Base-by-base conservation (phyloP, 202 grass and related monocot genomes). In the Brachypodium distachyon region DNA sequence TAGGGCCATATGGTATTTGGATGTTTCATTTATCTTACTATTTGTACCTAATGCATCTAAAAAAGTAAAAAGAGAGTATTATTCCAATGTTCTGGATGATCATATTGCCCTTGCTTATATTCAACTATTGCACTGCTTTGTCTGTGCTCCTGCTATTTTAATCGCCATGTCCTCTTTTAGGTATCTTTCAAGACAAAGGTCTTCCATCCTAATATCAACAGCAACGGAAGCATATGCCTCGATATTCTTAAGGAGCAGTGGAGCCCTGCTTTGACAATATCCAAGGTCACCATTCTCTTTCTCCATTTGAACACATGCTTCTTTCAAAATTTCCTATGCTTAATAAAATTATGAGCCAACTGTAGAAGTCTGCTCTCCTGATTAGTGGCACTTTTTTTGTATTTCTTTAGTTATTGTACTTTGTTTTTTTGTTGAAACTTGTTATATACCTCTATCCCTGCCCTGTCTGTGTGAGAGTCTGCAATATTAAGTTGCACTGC, bases 201-300 rank as follows among this genome's bases (percentile, higher is more conserved):
- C 61, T 93, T 93, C 57, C 91, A 93, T 85, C 91, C 91, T 12
- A 93, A 93, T 76, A 90, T 93, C 79, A 96, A 92, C 65, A 96
- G 89, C 75, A 92, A 92, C 67, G 93, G 89, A 67, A 96, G 93
- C 82, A 96, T 92, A 81, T 96, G 89, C 71, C 87, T 96, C 8
- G 93, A 96, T 80, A 96, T 96, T 85, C 89, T 96, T 14, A 96
- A 96, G 81, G 93, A 96, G 66, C 93, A 96, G 74, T 92, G 89
- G 93, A 96, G 89, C 75, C 93, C 89, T 53, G 89, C 93, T 71
- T 85, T 96, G 77, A 96, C 93, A 18, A 96, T 96, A 40, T 96
- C 92, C 6, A 96, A 96, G 89, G 92, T 96, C 25, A 29, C 64
- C 18, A 11, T 5, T 8, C 5, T 46, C 18, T 36, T 61, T 60